phyloP scores from a whole-genome alignment of 371 early-diverging fungal species.

The Rhizopus delemar region DNA sequence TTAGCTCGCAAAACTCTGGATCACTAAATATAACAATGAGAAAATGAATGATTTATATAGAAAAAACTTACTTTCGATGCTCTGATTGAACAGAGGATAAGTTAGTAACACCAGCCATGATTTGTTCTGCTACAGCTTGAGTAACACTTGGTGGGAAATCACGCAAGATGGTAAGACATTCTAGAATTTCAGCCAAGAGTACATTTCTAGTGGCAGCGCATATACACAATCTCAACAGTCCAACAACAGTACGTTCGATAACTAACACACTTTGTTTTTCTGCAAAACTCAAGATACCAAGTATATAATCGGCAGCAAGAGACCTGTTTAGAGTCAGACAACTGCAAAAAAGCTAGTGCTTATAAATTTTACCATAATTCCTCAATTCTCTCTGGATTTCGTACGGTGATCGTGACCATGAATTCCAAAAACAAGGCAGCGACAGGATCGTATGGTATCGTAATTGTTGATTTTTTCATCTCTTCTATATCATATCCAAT shows the following conservation, averaged over 20 bases:
- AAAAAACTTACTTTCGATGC: constrained; percentile 41
- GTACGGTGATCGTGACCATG: constrained; percentile 72
- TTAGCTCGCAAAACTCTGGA: constrained; percentile 45
- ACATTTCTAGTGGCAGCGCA: constrained; percentile 69
- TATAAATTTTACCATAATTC: constrained; percentile 54
- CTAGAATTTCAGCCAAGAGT: constrained; percentile 55
- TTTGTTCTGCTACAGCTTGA: constrained; percentile 72
- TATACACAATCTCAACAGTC: constrained; percentile 70
- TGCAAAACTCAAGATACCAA: constrained; percentile 70
- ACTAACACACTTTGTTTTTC: constrained; percentile 66
- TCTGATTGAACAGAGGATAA: constrained; percentile 54
- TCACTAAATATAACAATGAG: constrained; percentile 25
- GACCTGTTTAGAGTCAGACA: constrained; percentile 47
- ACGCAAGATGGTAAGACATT: constrained; percentile 62
- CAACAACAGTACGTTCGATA: constrained; percentile 77
- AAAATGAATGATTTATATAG: not conserved
- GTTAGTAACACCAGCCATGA: constrained; percentile 78
- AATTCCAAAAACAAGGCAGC: constrained; percentile 77
- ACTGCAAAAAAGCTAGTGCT: constrained; percentile 7
- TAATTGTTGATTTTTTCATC: constrained; percentile 41
- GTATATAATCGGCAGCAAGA: constrained; percentile 64
- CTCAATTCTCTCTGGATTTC: constrained; percentile 69
- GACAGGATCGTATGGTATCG: constrained; percentile 65
- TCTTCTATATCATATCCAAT: constrained; percentile 41
- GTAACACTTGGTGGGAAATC: constrained; percentile 68